Conservation (phyloP, 257 asterid genomes). For the Orobanche coerulescens region DNA sequence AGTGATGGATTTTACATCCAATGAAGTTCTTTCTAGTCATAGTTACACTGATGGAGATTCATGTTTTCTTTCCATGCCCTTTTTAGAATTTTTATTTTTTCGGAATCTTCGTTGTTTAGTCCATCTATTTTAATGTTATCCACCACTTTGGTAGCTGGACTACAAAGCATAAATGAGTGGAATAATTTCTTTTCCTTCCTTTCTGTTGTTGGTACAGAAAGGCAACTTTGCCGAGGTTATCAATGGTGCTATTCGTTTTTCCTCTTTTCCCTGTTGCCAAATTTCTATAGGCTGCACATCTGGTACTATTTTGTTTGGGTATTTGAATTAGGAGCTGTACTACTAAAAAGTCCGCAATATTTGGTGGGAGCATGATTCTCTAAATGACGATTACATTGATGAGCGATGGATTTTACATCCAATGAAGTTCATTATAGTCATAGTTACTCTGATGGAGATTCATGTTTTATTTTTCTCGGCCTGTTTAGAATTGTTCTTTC, state of each 20-base stretch:
- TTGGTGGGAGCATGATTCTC: too few relatives aligned
- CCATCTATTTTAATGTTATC: neutral
- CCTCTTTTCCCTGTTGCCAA: conserved; percentile 41
- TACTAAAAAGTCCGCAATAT: too few relatives aligned
- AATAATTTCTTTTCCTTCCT: neutral
- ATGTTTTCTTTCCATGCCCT: neutral
- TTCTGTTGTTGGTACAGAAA: neutral
- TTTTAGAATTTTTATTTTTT: neutral
- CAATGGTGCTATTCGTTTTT: conserved; percentile 13
- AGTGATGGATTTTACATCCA: conserved; percentile 35
- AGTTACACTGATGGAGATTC: conserved; percentile 45
- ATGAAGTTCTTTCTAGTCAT: conserved; percentile 34
- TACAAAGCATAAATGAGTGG: neutral
- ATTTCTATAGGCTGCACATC: conserved; percentile 16
- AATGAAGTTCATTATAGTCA: too few relatives aligned
- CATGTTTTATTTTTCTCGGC: too few relatives aligned
- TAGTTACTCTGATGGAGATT: too few relatives aligned
- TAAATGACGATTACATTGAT: too few relatives aligned
- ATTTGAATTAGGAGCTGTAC: too few relatives aligned
- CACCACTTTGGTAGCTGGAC: neutral
- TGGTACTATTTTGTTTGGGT: too few relatives aligned
- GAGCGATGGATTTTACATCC: too few relatives aligned
- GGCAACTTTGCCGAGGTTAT: conserved; percentile 42
- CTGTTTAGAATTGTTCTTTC: too few relatives aligned
- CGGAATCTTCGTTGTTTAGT: neutral